These are phyloP conservation scores for Xerocomus brunneocitrinus DNA, from an alignment of 768 basidiomycete genomes.

Conservation along the genomic window DNA sequence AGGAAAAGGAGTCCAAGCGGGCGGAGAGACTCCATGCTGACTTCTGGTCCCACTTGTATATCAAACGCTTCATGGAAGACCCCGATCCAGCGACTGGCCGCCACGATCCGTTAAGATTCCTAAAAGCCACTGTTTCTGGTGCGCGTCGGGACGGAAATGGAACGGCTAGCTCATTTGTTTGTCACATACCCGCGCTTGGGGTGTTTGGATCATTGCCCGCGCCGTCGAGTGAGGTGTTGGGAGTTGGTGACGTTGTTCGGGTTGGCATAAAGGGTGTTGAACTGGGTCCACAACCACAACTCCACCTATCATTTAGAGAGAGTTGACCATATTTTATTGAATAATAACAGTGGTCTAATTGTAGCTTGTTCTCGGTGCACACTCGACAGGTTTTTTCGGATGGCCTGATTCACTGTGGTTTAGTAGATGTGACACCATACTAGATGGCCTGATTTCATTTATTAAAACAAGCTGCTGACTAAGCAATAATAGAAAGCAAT, in stretches of 20 bases:
- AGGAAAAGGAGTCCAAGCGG: slow-evolving; percentile 34
- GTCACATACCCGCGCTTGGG: slow-evolving; percentile 27
- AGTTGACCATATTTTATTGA: not conserved
- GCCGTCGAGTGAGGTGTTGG: slow-evolving; percentile 7
- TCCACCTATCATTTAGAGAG: slow-evolving; percentile 17
- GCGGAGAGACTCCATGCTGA: slow-evolving; percentile 30
- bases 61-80: slow-evolving; percentile 36
- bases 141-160: slow-evolving; percentile 14
- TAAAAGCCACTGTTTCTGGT: slow-evolving; percentile 25
- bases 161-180: slow-evolving; percentile 11
- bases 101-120: slow-evolving; percentile 25
- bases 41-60: slow-evolving; percentile 40
- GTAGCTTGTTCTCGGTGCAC: too few relatives aligned
- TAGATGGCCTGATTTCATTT: slow-evolving; percentile 16
- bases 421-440: too few relatives aligned
- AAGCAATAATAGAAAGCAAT: slow-evolving; percentile 10
- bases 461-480: slow-evolving; percentile 17
- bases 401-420: too few relatives aligned
- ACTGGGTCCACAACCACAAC: slow-evolving; percentile 27
- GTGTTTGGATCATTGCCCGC: slow-evolving; percentile 14
- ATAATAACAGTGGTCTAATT: not conserved
- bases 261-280: slow-evolving; percentile 27
- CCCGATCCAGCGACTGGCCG: slow-evolving; percentile 14
- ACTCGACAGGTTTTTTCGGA: too few relatives aligned
- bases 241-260: slow-evolving; percentile 25